A percentile compares a stretch with the other conserved stretches of the same genome.
Evolutionary conservation across 768 basidiomycete species (phyloP).

Genomic region (Lactifluus subvellereus): DNA sequence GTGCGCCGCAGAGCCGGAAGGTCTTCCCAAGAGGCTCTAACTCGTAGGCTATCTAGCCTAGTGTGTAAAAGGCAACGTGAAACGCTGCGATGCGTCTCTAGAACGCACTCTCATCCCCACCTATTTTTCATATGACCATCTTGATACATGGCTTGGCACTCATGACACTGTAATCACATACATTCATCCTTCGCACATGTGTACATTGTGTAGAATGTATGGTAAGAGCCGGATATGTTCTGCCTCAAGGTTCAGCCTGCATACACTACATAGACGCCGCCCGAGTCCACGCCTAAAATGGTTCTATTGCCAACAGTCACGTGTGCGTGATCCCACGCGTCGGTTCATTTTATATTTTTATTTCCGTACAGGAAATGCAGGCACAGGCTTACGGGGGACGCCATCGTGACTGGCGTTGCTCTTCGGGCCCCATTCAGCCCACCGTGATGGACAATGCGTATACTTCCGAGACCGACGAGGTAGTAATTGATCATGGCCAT

Average conservation of each 20-base stretch:
- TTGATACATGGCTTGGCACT: neutral
- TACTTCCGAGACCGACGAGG: neutral
- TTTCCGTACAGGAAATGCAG: too few relatives aligned
- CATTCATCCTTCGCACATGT: neutral
- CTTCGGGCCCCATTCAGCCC: neutral
- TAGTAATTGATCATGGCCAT: neutral
- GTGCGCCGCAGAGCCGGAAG: slow-evolving; percentile 11
- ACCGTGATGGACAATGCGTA: neutral
- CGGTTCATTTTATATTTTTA: too few relatives aligned
- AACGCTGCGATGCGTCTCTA: neutral
- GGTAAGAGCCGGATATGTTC: neutral
- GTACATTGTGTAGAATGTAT: neutral
- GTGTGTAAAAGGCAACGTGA: neutral
- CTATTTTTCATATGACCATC: neutral
- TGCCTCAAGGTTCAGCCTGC: neutral
- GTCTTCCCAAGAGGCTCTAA: slow-evolving; percentile 15
- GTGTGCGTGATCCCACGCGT: neutral
- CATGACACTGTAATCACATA: slow-evolving; percentile 5
- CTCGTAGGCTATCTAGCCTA: neutral
- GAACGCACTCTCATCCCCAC: neutral
- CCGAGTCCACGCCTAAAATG: too few relatives aligned
- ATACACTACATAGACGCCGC: too few relatives aligned
- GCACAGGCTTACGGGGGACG: too few relatives aligned
- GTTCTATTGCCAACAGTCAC: neutral
- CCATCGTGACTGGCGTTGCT: too few relatives aligned